Percentiles rank a stretch among this genome's conserved stretches.
Conservation (phyloP, 202 grass and related monocot genomes). For the Setaria italica region DNA sequence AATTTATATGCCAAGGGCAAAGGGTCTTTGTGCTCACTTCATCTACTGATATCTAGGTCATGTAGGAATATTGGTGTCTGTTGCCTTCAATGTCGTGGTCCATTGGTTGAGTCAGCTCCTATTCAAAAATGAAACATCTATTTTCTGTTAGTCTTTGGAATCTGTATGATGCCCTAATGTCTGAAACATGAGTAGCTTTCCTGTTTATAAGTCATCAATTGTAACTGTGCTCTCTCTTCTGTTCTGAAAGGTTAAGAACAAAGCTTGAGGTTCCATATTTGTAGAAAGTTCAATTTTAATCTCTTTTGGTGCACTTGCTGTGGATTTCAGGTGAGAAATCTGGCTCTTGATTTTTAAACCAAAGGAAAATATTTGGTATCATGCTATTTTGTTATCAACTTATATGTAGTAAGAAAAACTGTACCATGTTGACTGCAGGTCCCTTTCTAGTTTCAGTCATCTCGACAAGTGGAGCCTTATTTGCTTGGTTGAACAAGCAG, state of each 20-base stretch:
- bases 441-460: conserved; percentile 42
- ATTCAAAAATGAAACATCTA: background rate
- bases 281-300: conserved; percentile 41
- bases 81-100: background rate
- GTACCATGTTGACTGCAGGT: conserved; percentile 17
- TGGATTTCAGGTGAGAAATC: conserved; percentile 45
- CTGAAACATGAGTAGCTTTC: conserved; percentile 21
- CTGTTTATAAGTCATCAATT: background rate
- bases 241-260: conserved; percentile 69
- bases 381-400: conserved; percentile 15
- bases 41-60: background rate
- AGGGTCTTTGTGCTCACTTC: background rate
- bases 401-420: conserved; percentile 20
- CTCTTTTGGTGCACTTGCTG: conserved; percentile 23
- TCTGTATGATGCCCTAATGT: conserved; percentile 9
- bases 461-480: conserved; percentile 16
- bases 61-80: conserved; percentile 6
- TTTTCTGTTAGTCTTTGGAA: conserved; percentile 29
- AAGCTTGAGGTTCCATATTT: conserved; percentile 58
- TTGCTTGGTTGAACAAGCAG: background rate
- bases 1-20: conserved; percentile 27
- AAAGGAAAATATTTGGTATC: conserved; percentile 34
- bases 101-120: background rate
- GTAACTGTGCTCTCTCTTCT: conserved; percentile 41
- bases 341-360: conserved; percentile 35